Evolutionary conservation across 331 rosid species (phyloP).

Genomic region (Dryas integrifolia): DNA sequence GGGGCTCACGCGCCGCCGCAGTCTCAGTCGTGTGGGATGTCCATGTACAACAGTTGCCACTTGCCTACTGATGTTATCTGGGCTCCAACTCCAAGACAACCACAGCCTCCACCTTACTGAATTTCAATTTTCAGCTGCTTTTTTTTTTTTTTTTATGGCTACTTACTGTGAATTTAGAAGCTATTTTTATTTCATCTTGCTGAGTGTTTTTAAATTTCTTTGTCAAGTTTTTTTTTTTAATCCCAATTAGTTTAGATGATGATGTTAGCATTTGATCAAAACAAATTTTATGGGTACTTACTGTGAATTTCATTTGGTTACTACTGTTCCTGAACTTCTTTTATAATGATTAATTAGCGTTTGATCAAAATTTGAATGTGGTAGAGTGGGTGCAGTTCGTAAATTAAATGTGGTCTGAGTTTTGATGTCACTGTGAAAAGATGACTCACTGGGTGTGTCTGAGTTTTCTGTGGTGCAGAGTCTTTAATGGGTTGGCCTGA

Average conservation of each 20-base stretch:
- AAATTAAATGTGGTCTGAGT: background rate
- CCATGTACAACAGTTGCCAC: conserved; percentile 65
- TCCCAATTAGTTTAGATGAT: too few relatives aligned
- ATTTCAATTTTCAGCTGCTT: background rate
- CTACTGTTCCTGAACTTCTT: too few relatives aligned
- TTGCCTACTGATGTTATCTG: conserved; percentile 74
- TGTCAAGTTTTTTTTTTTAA: background rate
- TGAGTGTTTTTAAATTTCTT: background rate
- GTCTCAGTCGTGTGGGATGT: conserved; percentile 75
- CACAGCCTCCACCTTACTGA: conserved; percentile 59
- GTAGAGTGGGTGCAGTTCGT: background rate
- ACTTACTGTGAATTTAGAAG: conserved; percentile 15
- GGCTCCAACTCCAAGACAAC: conserved; percentile 82
- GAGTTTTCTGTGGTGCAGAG: background rate
- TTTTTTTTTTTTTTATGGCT: background rate
- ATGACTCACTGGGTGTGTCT: conserved; percentile 5
- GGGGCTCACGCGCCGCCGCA: conserved; percentile 50
- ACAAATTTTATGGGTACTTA: too few relatives aligned
- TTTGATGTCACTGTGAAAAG: conserved; percentile 2
- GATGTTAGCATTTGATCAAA: too few relatives aligned
- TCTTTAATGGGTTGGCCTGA: conserved; percentile 9
- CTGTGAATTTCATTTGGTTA: too few relatives aligned
- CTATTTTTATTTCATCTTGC: background rate
- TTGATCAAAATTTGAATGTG: background rate
- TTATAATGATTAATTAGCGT: too few relatives aligned